Base-by-base conservation (phyloP, 2,329 filamentous ascomycete species). In the Arachnomyces sp. region DNA sequence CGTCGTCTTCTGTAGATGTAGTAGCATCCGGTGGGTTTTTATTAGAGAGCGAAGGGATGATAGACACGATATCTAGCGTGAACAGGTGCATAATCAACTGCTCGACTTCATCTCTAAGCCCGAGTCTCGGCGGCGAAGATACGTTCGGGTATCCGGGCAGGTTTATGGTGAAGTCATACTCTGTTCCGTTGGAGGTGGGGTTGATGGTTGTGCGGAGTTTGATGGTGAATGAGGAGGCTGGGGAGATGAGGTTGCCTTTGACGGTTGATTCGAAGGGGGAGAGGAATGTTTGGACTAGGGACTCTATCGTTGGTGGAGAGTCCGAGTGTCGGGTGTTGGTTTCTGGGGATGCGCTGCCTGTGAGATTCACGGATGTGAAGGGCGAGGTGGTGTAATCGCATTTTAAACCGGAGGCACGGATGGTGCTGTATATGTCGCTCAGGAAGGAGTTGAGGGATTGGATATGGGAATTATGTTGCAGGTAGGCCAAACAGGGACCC, bases 401-500 rank as follows among this genome's bases (percentile, higher is more conserved):
- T 18, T 44, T 36, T 14, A 67, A 42, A 3, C 57, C 55, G 4
- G 65, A 62, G 2, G 57, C 48, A 16, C 53, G 47, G 17, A 66
- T 34, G 7, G 62, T 55, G 16, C 48, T 43, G 7, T 54, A 53
- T 2, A 65, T 42, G 13, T 58, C 56, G 2, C 51, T 34, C 4
- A 67, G 32, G 14, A 61, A 57, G 2, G 55, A 54, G n/a, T 57
- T 50, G 1, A 67, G 38, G 49, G 52, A 62, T 16, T 53, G 50
- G 3, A 61, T 51, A 30, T 65, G 52, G 3, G 57, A 59, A 28
- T 52, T 51, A 38, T 81, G 77, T 38, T 74, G 67, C 9, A 78
- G 57, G 31, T 74, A 68, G 3, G 68, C 66, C 12, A 79, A 59
- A 5, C 82, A 59, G 2, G 78, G 76, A 9, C 77, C 73, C 13